phyloP scores from a whole-genome alignment of 192 early-diverging fungal species.

The Neocallimastix lanati region DNA sequence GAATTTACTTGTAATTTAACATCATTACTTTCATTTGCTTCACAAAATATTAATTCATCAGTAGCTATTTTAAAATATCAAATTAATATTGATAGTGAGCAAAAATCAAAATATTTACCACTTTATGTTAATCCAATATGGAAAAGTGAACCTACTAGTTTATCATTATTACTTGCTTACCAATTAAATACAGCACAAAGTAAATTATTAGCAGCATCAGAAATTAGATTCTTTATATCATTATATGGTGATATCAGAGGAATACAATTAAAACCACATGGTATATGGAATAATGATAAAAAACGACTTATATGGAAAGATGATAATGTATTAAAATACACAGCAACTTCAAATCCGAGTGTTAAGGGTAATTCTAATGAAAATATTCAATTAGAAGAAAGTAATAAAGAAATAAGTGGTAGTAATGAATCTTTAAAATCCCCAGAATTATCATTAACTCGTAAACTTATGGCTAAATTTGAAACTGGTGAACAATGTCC shows the following conservation, averaged over 20 bases:
- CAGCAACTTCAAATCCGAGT: background rate
- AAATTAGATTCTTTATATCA: background rate
- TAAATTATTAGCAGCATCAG: background rate
- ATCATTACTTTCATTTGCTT: background rate
- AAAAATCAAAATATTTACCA: background rate
- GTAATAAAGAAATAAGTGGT: background rate
- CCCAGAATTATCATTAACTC: background rate
- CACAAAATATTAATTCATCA: background rate
- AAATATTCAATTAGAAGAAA: background rate
- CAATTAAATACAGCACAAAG: background rate
- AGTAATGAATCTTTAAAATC: background rate
- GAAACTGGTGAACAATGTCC: background rate
- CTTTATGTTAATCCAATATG: background rate
- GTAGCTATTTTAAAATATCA: background rate
- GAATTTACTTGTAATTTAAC: background rate
- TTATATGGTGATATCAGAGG: background rate
- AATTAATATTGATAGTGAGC: background rate
- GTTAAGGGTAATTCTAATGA: background rate
- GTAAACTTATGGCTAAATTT: background rate
- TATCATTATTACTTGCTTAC: background rate
- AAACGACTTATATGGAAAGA: background rate
- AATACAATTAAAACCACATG: background rate
- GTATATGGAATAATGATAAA: background rate
- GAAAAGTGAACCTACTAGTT: background rate
- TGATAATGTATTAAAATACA: background rate